These are phyloP conservation scores for Aspergillus phoenicis DNA, from an alignment of 2,329 filamentous ascomycete species.

Conservation along the genomic window DNA sequence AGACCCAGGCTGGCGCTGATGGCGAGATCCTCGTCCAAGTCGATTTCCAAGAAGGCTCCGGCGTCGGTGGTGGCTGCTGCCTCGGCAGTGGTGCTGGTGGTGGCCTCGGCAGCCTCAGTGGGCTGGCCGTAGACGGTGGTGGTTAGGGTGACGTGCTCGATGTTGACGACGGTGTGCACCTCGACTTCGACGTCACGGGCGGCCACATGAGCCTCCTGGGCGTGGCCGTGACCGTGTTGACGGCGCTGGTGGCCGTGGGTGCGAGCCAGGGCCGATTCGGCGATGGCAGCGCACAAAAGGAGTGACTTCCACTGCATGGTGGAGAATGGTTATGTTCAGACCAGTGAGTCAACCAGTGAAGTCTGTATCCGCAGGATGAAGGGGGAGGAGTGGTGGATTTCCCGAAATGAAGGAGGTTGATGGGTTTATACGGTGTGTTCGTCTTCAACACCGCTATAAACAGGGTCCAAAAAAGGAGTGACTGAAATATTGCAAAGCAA, in stretches of 20 bases:
- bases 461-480: conserved; percentile 5
- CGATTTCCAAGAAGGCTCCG: conserved; percentile 2
- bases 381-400: not conserved
- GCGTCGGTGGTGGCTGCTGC: conserved; percentile 6
- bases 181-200: conserved; percentile 14
- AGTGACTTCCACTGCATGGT: conserved; percentile 36
- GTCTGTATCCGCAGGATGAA: conserved; percentile 8
- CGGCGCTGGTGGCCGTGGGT: conserved; percentile 32
- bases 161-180: conserved; percentile 19
- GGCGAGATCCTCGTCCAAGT: not conserved
- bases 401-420: not conserved
- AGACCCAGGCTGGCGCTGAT: conserved; percentile 2
- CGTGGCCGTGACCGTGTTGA: conserved; percentile 24
- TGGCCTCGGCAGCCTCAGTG: not conserved
- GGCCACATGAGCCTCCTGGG: conserved; percentile 14
- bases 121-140: conserved; percentile 13
- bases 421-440: not conserved
- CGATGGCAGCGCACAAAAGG: conserved; percentile 29
- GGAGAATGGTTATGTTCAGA: not conserved
- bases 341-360: conserved; percentile 9
- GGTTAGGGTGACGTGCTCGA: conserved; percentile 23
- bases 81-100: conserved; percentile 11
- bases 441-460: not conserved
- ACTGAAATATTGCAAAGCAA: not conserved
- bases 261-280: conserved; percentile 29